Conservation (phyloP, 2,329 filamentous ascomycete species). For the Ascochyta rabiei region DNA sequence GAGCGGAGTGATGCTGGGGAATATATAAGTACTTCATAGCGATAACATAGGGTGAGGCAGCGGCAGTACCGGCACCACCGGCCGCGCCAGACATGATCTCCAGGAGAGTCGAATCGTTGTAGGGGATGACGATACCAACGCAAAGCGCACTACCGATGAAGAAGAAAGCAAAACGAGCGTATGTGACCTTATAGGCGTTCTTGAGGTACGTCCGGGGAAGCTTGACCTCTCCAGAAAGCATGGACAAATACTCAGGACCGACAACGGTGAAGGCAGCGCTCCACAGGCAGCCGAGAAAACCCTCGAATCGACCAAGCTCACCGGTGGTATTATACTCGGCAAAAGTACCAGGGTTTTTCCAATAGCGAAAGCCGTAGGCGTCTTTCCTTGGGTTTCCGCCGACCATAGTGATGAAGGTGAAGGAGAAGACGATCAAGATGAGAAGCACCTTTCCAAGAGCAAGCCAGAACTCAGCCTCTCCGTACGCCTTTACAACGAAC, state of each 20-base stretch:
- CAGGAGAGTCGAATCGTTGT: constrained; percentile 72
- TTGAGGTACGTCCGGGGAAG: constrained; percentile 48
- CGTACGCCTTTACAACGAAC: constrained; percentile 49
- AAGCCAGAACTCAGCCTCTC: constrained; percentile 49
- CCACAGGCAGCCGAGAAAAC: constrained; percentile 40
- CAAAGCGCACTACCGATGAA: constrained; percentile 50
- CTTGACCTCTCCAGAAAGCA: constrained; percentile 53
- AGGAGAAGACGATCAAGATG: constrained; percentile 49
- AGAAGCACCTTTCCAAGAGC: constrained; percentile 50
- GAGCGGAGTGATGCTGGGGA: not conserved
- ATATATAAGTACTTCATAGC: constrained; percentile 53
- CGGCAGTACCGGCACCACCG: constrained; percentile 51
- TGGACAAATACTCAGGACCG: constrained; percentile 53
- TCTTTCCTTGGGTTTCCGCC: constrained; percentile 51
- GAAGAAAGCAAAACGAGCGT: constrained; percentile 50
- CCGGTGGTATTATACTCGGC: constrained; percentile 34
- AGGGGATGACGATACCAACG: constrained; percentile 58
- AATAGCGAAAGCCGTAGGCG: constrained; percentile 50
- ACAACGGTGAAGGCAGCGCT: constrained; percentile 50
- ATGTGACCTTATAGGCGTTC: constrained; percentile 51
- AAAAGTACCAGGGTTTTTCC: constrained; percentile 44
- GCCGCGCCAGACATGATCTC: constrained; percentile 48
- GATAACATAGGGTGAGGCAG: constrained; percentile 65
- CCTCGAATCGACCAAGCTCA: constrained; percentile 35
- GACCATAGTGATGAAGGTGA: constrained; percentile 51